Evolutionary conservation across 208 protist genomes (phyloP).

Genomic region (Eutreptiella sp.): DNA sequence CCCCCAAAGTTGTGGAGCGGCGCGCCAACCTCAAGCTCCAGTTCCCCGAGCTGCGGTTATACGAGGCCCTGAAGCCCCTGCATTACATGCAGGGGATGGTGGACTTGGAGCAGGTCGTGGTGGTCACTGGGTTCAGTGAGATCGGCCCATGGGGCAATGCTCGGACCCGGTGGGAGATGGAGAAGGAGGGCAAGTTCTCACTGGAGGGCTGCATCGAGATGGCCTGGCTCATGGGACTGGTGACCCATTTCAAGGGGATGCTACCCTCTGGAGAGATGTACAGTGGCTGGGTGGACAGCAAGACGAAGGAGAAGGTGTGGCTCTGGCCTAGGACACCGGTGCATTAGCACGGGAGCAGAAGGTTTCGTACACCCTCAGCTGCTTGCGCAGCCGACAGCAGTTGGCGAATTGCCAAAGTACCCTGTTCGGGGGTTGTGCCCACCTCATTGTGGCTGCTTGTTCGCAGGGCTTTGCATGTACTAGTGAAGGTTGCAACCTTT

Average conservation of each 20-base stretch:
- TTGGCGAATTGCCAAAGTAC: no score
- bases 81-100: conserved; percentile 43
- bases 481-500: no score
- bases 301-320: conserved; percentile 37
- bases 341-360: no score
- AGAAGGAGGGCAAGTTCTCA: conserved; percentile 53
- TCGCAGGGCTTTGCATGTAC: no score
- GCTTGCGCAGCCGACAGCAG: no score
- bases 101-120: conserved; percentile 50
- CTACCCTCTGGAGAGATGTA: conserved; percentile 17
- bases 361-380: no score
- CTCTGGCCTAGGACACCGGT: no score
- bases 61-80: conserved; percentile 33
- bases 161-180: conserved; percentile 54
- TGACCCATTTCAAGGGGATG: conserved; percentile 41
- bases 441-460: no score
- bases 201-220: conserved; percentile 62
- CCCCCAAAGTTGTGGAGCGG: background rate
- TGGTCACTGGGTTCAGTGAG: conserved; percentile 59
- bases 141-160: conserved; percentile 56
- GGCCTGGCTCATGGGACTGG: conserved; percentile 63
- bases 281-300: conserved; percentile 54
- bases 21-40: conserved; percentile 37
- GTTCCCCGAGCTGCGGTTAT: conserved; percentile 34
- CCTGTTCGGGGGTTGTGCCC: no score